Conservation (phyloP, 2,329 filamentous ascomycete species). For the Bretziella fagacearum region DNA sequence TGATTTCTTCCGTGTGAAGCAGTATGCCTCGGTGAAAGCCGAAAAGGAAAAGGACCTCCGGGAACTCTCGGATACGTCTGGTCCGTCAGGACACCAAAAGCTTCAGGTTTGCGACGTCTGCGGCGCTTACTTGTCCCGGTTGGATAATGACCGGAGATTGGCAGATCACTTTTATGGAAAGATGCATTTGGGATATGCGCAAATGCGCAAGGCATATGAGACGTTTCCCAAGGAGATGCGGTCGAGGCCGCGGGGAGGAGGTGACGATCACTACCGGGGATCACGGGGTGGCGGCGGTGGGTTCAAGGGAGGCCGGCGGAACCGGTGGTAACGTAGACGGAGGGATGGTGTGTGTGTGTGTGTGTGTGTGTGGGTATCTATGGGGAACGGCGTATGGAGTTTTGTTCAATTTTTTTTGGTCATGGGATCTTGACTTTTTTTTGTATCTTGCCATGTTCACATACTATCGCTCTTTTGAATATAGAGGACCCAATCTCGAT, state of each 20-base stretch:
- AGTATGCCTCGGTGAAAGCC: constrained; percentile 63
- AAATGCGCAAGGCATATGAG: constrained; percentile 91
- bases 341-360: too few species aligned
- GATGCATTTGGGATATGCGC: constrained; percentile 95
- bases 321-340: constrained; percentile 26
- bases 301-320: constrained; percentile 32
- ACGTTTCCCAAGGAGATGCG: constrained; percentile 75
- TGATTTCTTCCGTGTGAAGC: constrained; percentile 73
- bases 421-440: too few species aligned
- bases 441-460: too few species aligned
- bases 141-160: constrained; percentile 85
- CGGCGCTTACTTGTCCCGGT: constrained; percentile 75
- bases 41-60: constrained; percentile 81
- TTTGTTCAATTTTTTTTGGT: neutral
- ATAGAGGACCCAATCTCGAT: too few species aligned
- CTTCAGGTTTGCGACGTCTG: constrained; percentile 97
- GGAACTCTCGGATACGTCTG: constrained; percentile 75
- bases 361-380: too few species aligned
- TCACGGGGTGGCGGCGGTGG: constrained; percentile 35
- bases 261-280: constrained; percentile 31
- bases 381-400: neutral
- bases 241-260: constrained; percentile 41
- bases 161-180: constrained; percentile 99
- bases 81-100: constrained; percentile 91
- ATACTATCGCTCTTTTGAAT: too few species aligned